phyloP scores from a whole-genome alignment of 768 basidiomycete species.

The Serendipita sp. region DNA sequence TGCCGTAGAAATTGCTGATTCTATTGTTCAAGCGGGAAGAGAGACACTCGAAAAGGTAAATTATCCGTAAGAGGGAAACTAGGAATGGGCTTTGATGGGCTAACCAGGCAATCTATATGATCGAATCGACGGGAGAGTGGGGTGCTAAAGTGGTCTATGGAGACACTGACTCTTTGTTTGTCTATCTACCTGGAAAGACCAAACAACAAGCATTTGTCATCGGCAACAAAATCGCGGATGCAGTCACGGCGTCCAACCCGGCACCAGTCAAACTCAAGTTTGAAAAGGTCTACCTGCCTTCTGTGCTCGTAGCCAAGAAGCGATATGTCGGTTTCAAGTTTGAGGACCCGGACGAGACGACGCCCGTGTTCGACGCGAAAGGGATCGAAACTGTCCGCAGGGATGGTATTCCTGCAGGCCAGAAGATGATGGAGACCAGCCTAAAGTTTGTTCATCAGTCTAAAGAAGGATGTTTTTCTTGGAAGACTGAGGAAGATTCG shows the following conservation, averaged over 20 bases:
- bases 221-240: constrained; percentile 82
- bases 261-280: constrained; percentile 91
- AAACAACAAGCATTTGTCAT: constrained; percentile 89
- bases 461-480: neutral
- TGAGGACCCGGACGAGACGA: constrained; percentile 61
- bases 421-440: constrained; percentile 82
- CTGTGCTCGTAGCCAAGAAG: constrained; percentile 94
- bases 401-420: constrained; percentile 79
- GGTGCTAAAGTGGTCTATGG: constrained; percentile 89
- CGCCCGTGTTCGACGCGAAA: constrained; percentile 84
- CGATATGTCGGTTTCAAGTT: constrained; percentile 96
- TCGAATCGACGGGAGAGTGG: constrained; percentile 69
- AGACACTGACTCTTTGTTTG: constrained; percentile 91
- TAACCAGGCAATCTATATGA: constrained; percentile 59
- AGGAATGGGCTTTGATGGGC: neutral
- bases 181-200: constrained; percentile 78
- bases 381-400: constrained; percentile 94
- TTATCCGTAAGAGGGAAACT: neutral
- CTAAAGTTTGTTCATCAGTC: constrained; percentile 45
- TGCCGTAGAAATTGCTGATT: constrained; percentile 93
- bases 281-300: constrained; percentile 95
- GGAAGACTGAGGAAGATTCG: constrained; percentile 6
- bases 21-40: constrained; percentile 90
- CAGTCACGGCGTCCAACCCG: constrained; percentile 74
- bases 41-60: constrained; percentile 88